These are phyloP conservation scores for Xerocomus brunneocitrinus DNA, from an alignment of 768 basidiomycete genomes.

Conservation along the genomic window DNA sequence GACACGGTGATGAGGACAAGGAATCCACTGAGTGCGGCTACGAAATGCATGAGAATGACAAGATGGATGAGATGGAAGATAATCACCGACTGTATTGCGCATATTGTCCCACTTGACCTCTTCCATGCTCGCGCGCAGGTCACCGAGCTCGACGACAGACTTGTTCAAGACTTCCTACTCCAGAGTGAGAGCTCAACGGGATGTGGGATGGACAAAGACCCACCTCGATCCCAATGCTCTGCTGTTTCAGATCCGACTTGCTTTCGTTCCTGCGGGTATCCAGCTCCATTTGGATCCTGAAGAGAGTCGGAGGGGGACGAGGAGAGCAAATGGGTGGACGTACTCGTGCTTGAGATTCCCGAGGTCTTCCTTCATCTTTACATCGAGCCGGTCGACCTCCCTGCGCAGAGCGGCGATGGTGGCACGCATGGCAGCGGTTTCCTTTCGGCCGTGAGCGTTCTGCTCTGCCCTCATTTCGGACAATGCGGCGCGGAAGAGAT, in stretches of 20 bases:
- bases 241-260: constrained; percentile 74
- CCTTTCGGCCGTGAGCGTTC: constrained; percentile 76
- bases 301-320: neutral
- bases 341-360: constrained; percentile 90
- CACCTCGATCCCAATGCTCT: constrained; percentile 84
- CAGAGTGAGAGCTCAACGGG: neutral
- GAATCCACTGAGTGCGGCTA: constrained; percentile 63
- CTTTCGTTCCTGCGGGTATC: constrained; percentile 91
- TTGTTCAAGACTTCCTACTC: constrained; percentile 70
- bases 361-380: constrained; percentile 93
- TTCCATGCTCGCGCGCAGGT: constrained; percentile 76
- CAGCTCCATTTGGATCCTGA: constrained; percentile 92
- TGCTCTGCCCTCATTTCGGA: constrained; percentile 87
- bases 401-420: constrained; percentile 71
- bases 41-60: constrained; percentile 1
- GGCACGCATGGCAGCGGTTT: constrained; percentile 76
- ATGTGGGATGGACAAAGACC: constrained; percentile 5
- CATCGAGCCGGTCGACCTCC: constrained; percentile 80
- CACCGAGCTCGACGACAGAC: constrained; percentile 66
- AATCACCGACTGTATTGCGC: constrained; percentile 74
- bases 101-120: constrained; percentile 89
- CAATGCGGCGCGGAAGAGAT: constrained; percentile 89
- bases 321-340: constrained; percentile 26
- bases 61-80: neutral
- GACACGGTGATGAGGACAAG: constrained; percentile 62